These are phyloP conservation scores for Przewalskia tangutica DNA, from an alignment of 257 asterid species.

Conservation along the genomic window DNA sequence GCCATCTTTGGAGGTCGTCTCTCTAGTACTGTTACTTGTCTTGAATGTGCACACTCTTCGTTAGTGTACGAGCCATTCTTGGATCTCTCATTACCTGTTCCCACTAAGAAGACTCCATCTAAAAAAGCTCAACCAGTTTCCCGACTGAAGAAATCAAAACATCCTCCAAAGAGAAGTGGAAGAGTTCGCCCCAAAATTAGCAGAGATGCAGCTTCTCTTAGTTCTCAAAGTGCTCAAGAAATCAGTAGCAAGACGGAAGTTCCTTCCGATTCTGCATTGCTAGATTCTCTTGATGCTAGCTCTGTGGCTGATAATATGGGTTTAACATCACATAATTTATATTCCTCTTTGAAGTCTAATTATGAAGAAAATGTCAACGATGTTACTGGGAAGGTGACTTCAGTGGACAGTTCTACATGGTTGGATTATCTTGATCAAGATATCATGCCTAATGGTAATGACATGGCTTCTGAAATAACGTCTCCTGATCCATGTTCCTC, in stretches of 20 bases:
- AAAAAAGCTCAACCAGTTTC: slow-evolving; percentile 31
- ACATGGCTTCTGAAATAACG: too few species aligned
- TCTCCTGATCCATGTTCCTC: too few species aligned
- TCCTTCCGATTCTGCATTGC: slow-evolving; percentile 26
- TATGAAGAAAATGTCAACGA: slow-evolving; percentile 13
- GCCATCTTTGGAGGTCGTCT: slow-evolving; percentile 76
- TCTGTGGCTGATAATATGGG: slow-evolving; percentile 42
- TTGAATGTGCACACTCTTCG: slow-evolving; percentile 78
- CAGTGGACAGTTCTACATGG: too few species aligned
- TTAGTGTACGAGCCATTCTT: slow-evolving; percentile 64
- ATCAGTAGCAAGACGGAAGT: slow-evolving; percentile 16
- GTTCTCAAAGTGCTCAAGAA: slow-evolving; percentile 28
- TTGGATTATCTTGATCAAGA: too few species aligned
- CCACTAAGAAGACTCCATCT: slow-evolving; percentile 61
- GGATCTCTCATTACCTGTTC: slow-evolving; percentile 88
- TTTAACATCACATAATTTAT: slow-evolving; percentile 25
- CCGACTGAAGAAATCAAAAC: slow-evolving; percentile 63
- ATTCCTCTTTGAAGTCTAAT: slow-evolving; percentile 21
- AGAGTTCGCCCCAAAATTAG: slow-evolving; percentile 32
- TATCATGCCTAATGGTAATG: too few species aligned
- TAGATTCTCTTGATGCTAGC: slow-evolving; percentile 25
- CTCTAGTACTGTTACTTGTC: slow-evolving; percentile 68
- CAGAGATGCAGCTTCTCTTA: slow-evolving; percentile 26
- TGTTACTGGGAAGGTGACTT: too few species aligned
- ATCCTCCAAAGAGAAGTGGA: slow-evolving; percentile 53